phyloP scores from a whole-genome alignment of 371 early-diverging fungal genomes.

The Mucor lusitanicus region DNA sequence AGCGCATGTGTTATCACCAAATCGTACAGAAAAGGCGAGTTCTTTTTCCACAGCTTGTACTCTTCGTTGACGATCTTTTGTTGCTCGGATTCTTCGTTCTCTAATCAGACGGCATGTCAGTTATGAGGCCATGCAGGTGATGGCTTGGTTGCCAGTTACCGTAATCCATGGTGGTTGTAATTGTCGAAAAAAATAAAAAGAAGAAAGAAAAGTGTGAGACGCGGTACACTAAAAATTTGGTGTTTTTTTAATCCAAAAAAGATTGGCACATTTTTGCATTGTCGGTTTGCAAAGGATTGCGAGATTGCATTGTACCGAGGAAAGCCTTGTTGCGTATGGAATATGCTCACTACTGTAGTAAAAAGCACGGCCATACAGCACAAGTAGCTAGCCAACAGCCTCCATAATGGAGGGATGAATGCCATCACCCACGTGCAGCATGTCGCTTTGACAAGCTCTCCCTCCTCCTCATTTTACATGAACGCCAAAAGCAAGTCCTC shows the following conservation, averaged over 20 bases:
- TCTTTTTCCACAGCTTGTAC: slow-evolving; percentile 99
- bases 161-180: neutral
- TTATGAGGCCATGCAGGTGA: neutral
- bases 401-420: neutral
- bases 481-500: slow-evolving; percentile 4
- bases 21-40: slow-evolving; percentile 98
- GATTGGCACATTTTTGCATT: neutral
- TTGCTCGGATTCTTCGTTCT: slow-evolving; percentile 20
- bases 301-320: neutral
- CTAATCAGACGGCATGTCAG: neutral
- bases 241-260: neutral
- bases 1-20: slow-evolving; percentile 96
- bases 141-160: neutral
- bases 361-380: too few relatives aligned
- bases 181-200: neutral
- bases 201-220: neutral
- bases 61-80: slow-evolving; percentile 92
- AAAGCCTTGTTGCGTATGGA: neutral
- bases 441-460: neutral
- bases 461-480: neutral
- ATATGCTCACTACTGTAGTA: too few relatives aligned
- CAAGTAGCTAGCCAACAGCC: too few relatives aligned
- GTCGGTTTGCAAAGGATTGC: neutral
- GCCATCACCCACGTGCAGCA: neutral
- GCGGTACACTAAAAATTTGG: neutral